These are phyloP conservation scores for Pseudopyrenochaeta lycopersici DNA, from an alignment of 2,329 filamentous ascomycete species.

Conservation along the genomic window DNA sequence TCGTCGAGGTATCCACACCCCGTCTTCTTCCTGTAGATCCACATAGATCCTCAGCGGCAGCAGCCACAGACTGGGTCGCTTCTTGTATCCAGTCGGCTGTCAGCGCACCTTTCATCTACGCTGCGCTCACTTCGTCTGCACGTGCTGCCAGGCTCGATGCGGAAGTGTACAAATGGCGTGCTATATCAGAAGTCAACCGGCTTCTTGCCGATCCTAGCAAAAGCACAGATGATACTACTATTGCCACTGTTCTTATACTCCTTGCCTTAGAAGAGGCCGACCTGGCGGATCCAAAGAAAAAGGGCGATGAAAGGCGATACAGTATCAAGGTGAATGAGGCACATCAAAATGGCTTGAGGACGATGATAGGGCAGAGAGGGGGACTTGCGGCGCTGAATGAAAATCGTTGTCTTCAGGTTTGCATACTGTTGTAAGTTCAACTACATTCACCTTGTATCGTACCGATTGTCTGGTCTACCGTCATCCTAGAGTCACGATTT, in stretches of 20 bases:
- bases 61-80: conserved; percentile 38
- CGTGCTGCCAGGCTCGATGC: conserved; percentile 27
- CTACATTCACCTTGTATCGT: not conserved
- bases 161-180: conserved; percentile 37
- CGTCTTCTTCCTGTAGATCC: conserved; percentile 39
- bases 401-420: conserved; percentile 42
- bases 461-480: not conserved
- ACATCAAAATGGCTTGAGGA: conserved; percentile 41
- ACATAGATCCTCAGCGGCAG: conserved; percentile 23
- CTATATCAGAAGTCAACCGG: conserved; percentile 39
- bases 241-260: conserved; percentile 44
- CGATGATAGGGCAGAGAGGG: conserved; percentile 46
- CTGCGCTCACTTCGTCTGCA: conserved; percentile 32
- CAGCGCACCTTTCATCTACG: conserved; percentile 42
- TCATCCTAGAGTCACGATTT: too few species aligned
- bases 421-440: conserved; percentile 41
- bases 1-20: conserved; percentile 27
- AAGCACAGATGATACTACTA: conserved; percentile 40
- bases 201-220: conserved; percentile 31
- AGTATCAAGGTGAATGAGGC: conserved; percentile 29
- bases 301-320: conserved; percentile 24
- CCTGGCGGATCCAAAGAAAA: conserved; percentile 25
- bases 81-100: conserved; percentile 29
- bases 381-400: conserved; percentile 36
- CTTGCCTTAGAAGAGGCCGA: conserved; percentile 43